Percentiles rank a stretch among this genome's conserved stretches.
phyloP scores from a whole-genome alignment of 441 rosid genomes.

The Brassica balearica region DNA sequence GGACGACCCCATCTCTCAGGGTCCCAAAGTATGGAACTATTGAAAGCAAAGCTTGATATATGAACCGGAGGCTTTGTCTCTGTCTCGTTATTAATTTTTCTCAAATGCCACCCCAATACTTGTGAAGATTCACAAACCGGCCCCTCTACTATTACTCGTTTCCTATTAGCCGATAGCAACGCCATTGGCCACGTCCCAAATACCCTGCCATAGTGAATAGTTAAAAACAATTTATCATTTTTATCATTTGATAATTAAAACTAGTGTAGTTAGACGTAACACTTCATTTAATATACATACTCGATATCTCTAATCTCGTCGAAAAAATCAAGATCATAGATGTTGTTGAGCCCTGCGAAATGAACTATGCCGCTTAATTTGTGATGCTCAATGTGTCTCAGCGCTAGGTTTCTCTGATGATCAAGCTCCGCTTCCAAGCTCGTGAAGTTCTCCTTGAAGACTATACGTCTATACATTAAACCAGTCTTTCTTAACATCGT shows the following conservation, averaged over 20 bases:
- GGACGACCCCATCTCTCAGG: conserved; percentile 99
- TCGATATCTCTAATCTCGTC: conserved; percentile 78
- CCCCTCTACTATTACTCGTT: conserved; percentile 73
- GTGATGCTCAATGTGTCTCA: conserved; percentile 82
- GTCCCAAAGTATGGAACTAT: conserved; percentile 97
- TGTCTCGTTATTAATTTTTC: conserved; percentile 60
- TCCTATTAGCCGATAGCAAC: conserved; percentile 61
- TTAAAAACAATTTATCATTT: background rate
- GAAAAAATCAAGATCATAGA: conserved; percentile 91
- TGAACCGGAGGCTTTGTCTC: conserved; percentile 65
- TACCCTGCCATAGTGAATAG: conserved; percentile 51
- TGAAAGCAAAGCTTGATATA: conserved; percentile 88
- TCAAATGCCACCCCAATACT: conserved; percentile 90
- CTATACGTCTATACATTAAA: conserved; percentile 86
- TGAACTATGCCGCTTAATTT: conserved; percentile 85
- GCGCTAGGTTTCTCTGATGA: conserved; percentile 78
- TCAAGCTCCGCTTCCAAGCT: conserved; percentile 66
- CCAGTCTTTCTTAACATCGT: conserved; percentile 78
- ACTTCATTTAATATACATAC: conserved; percentile 49
- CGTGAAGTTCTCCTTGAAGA: conserved; percentile 74
- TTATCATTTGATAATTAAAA: background rate
- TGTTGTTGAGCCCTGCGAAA: conserved; percentile 82
- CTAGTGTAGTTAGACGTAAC: conserved; percentile 21
- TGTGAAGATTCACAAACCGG: conserved; percentile 87
- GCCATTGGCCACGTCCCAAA: conserved; percentile 97